Conservation (phyloP, 352 stramenopile genomes). For the Peronospora destructor region DNA sequence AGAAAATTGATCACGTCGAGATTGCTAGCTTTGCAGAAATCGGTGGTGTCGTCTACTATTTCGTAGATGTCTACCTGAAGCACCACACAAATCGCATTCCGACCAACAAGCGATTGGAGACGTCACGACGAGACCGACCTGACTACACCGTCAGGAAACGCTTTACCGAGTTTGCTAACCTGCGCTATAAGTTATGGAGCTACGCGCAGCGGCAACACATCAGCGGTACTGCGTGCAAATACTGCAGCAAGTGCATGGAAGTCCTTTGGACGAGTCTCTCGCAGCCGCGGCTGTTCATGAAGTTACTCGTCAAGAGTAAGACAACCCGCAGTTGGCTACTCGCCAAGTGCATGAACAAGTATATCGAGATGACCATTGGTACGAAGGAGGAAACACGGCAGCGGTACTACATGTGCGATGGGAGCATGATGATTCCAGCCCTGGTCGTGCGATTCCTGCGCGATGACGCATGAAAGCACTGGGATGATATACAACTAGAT, state of each 20-base stretch:
- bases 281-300: slow-evolving; percentile 31
- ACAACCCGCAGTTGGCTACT: slow-evolving; percentile 25
- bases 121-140: slow-evolving; percentile 17
- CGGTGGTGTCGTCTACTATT: slow-evolving; percentile 36
- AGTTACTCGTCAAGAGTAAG: slow-evolving; percentile 28
- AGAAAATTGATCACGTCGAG: slow-evolving; percentile 41
- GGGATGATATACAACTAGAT: neutral
- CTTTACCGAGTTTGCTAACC: slow-evolving; percentile 45
- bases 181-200: slow-evolving; percentile 42
- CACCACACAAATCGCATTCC: slow-evolving; percentile 42
- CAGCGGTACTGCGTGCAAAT: slow-evolving; percentile 29
- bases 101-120: slow-evolving; percentile 36
- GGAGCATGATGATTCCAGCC: slow-evolving; percentile 26
- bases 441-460: slow-evolving; percentile 32
- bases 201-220: slow-evolving; percentile 38
- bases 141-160: slow-evolving; percentile 45
- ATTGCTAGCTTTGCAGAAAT: slow-evolving; percentile 35
- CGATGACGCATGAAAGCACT: slow-evolving; percentile 16
- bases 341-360: slow-evolving; percentile 30
- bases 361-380: slow-evolving; percentile 26
- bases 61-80: slow-evolving; percentile 45
- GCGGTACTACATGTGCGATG: slow-evolving; percentile 24
- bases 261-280: slow-evolving; percentile 38
- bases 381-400: slow-evolving; percentile 14
- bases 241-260: slow-evolving; percentile 38